Percentiles rank a stretch among this genome's conserved stretches.
Evolutionary conservation across 75 land plant species (phyloP).

Genomic region (Cryptomeria japonica): DNA sequence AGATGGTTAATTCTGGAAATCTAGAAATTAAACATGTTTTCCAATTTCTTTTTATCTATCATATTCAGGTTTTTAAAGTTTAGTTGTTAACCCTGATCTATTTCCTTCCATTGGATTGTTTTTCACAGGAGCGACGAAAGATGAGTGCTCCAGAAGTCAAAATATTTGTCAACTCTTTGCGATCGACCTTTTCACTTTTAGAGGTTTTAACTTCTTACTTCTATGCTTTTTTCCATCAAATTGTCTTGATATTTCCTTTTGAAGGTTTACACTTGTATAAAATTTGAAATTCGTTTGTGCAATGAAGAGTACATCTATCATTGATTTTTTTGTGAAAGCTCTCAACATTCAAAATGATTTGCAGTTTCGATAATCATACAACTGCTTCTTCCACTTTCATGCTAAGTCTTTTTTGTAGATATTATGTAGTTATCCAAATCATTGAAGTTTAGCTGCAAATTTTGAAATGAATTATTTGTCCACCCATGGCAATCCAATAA

Average conservation of each 20-base stretch:
- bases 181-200: slow-evolving; percentile 57
- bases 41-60: neutral
- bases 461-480: neutral
- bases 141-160: slow-evolving; percentile 78
- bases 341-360: neutral
- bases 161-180: slow-evolving; percentile 66
- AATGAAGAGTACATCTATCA: neutral
- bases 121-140: slow-evolving; percentile 72
- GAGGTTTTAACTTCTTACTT: neutral
- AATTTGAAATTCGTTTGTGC: neutral
- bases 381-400: neutral
- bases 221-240: neutral
- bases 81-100: neutral
- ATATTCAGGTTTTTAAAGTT: neutral
- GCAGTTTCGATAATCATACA: neutral
- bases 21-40: neutral
- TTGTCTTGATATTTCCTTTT: neutral
- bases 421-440: neutral
- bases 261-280: neutral
- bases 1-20: neutral
- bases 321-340: neutral
- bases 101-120: neutral
- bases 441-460: neutral
- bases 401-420: neutral
- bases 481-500: neutral